These are phyloP conservation scores for Nicotiana otophora DNA, from an alignment of 257 asterid species.

Conservation along the genomic window DNA sequence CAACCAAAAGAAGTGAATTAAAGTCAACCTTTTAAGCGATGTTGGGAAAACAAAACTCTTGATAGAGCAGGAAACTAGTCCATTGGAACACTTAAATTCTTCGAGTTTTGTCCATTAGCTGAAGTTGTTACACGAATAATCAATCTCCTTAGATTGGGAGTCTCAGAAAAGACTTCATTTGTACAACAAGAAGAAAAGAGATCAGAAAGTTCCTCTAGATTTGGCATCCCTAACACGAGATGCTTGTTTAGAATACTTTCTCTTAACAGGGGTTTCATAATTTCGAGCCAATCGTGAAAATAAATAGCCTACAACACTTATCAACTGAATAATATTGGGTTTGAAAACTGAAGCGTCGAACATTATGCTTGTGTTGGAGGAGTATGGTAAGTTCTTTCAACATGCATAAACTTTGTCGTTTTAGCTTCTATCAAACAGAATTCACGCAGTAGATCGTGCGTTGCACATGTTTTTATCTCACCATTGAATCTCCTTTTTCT, in stretches of 20 bases:
- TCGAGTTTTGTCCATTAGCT: background rate
- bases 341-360: background rate
- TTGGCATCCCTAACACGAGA: background rate
- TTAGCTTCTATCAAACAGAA: background rate
- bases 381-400: too few relatives aligned
- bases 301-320: background rate
- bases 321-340: background rate
- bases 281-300: background rate
- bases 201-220: background rate
- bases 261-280: too few relatives aligned
- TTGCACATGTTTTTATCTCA: background rate
- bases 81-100: too few relatives aligned
- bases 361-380: background rate
- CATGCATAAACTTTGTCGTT: background rate
- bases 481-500: background rate
- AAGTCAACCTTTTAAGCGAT: background rate
- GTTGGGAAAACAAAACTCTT: background rate
- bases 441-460: slow-evolving; percentile 3
- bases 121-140: background rate
- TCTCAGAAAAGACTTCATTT: background rate
- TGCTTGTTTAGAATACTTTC: background rate
- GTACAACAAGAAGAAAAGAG: background rate
- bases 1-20: background rate
- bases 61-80: too few relatives aligned
- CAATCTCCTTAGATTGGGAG: background rate